A percentile compares a stretch with the other conserved stretches of the same genome.
phyloP scores from a whole-genome alignment of 1,139 yeast species.

The Kurtzmaniella quercitrusa region DNA sequence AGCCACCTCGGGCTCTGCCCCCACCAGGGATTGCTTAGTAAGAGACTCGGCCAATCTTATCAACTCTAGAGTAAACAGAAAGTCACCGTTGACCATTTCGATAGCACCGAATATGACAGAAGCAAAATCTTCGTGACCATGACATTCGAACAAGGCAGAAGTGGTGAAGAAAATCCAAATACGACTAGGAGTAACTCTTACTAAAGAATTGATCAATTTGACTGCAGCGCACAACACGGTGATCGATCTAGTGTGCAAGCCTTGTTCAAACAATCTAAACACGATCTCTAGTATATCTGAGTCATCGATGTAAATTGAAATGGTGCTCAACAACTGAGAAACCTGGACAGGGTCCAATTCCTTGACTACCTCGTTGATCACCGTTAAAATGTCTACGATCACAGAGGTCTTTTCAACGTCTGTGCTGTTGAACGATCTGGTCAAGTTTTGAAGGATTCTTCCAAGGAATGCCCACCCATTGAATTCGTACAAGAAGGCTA shows the following conservation, averaged over 20 bases:
- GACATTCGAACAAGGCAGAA: conserved; percentile 59
- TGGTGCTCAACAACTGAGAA: conserved; percentile 40
- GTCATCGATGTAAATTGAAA: conserved; percentile 58
- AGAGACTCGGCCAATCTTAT: conserved; percentile 52
- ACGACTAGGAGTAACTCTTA: conserved; percentile 51
- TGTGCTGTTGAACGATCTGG: conserved; percentile 33
- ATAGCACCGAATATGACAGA: conserved; percentile 63
- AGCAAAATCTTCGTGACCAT: conserved; percentile 68
- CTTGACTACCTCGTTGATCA: conserved; percentile 47
- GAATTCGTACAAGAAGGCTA: conserved; percentile 67
- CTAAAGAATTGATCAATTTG: conserved; percentile 47
- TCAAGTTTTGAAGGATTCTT: conserved; percentile 62
- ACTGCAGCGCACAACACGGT: conserved; percentile 44
- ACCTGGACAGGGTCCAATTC: conserved; percentile 37
- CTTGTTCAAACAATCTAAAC: conserved; percentile 63
- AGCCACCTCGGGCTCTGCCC: not conserved
- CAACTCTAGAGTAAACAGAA: conserved; percentile 57
- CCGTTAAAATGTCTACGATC: conserved; percentile 45
- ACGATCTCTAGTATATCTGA: conserved; percentile 68
- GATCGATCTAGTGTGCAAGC: conserved; percentile 53
- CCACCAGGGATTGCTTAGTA: conserved; percentile 46
- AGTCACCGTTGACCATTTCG: conserved; percentile 69
- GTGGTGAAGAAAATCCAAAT: conserved; percentile 78
- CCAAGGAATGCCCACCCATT: conserved; percentile 90
- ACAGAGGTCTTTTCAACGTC: conserved; percentile 33